These are phyloP conservation scores for Exsudoporus frostii DNA, from an alignment of 768 basidiomycete species.

Conservation along the genomic window DNA sequence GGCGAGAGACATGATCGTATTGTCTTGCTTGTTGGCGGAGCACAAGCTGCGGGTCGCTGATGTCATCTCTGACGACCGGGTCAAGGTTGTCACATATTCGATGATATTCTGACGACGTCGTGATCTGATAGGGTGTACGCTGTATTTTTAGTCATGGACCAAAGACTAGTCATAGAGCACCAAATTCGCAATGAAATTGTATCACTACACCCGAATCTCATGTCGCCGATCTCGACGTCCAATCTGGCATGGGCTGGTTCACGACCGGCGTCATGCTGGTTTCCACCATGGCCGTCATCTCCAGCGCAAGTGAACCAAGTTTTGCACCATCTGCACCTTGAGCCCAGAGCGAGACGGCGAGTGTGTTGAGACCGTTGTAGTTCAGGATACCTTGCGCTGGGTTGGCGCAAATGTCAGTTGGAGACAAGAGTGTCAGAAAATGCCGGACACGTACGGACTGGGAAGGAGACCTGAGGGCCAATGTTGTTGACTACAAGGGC, in stretches of 20 bases:
- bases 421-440: neutral
- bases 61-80: neutral
- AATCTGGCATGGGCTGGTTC: constrained; percentile 28
- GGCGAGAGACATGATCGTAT: constrained; percentile 15
- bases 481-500: constrained; percentile 19
- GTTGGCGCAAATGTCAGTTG: constrained; percentile 5
- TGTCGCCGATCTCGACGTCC: constrained; percentile 18
- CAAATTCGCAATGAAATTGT: no score
- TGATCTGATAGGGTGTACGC: neutral
- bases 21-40: constrained; percentile 20
- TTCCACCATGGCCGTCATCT: constrained; percentile 33
- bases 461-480: constrained; percentile 24
- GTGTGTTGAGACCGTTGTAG: constrained; percentile 45
- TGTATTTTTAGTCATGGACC: neutral
- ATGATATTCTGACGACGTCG: neutral
- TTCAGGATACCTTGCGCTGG: constrained; percentile 50
- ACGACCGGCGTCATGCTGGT: constrained; percentile 22
- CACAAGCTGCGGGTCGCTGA: constrained; percentile 3
- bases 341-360: constrained; percentile 50
- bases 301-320: constrained; percentile 37
- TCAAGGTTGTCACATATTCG: neutral
- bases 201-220: constrained; percentile 1
- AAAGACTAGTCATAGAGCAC: neutral
- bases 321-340: constrained; percentile 39
- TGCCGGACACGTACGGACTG: constrained; percentile 20